phyloP scores from a whole-genome alignment of 139 green algal species.

The Closterium sp. region DNA sequence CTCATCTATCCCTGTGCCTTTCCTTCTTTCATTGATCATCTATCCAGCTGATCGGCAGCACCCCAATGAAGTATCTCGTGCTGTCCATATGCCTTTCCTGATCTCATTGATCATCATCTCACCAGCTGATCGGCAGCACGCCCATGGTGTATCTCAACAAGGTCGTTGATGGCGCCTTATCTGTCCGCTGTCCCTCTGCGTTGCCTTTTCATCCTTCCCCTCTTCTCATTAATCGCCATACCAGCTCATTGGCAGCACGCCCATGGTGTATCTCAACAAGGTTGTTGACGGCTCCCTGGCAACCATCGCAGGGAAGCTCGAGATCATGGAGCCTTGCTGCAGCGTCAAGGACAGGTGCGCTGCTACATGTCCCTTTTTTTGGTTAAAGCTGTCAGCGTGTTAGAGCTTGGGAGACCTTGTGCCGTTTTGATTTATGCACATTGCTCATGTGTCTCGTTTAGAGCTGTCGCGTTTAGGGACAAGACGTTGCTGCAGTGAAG shows the following conservation, averaged over 20 bases:
- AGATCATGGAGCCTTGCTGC: conserved; percentile 85
- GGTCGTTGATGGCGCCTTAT: conserved; percentile 50
- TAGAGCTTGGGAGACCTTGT: too few species aligned
- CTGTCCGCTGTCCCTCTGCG: neutral
- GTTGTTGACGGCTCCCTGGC: conserved; percentile 73
- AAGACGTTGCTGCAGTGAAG: neutral
- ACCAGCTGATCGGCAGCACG: conserved; percentile 81
- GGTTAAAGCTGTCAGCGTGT: too few species aligned
- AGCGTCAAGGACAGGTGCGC: conserved; percentile 62
- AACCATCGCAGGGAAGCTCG: conserved; percentile 84
- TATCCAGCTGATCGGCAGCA: conserved; percentile 78
- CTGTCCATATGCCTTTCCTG: neutral
- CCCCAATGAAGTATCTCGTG: conserved; percentile 87
- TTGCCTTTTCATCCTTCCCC: neutral
- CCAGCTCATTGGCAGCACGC: conserved; percentile 88
- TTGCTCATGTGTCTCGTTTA: too few species aligned
- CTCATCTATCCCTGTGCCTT: neutral
- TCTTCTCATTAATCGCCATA: neutral
- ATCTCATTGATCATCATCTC: too few species aligned
- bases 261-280: conserved; percentile 91
- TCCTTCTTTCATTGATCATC: neutral
- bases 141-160: conserved; percentile 92
- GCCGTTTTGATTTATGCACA: too few species aligned
- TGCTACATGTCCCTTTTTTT: neutral
- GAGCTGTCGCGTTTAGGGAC: neutral